A percentile compares a stretch with the other conserved stretches of the same genome.
Conservation (phyloP, 1,284 basidiomycete genomes). For the Anthracocystis panici-leucophaei region DNA sequence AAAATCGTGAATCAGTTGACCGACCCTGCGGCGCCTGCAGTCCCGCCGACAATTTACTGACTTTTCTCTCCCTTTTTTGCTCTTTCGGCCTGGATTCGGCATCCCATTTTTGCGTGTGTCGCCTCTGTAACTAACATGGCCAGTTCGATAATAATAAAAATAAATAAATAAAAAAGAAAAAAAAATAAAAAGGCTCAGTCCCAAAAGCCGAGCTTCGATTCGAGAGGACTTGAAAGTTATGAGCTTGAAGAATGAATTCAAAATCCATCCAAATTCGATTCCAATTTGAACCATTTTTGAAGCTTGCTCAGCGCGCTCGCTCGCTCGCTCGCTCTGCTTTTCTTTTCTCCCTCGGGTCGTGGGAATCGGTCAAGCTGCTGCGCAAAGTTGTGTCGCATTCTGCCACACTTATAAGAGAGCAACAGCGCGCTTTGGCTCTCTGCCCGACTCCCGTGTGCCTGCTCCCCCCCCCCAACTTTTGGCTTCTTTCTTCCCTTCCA, state of each 20-base stretch:
- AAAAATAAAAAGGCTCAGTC: conserved; percentile 2
- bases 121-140: not conserved
- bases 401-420: not conserved
- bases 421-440: not conserved
- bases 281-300: too few relatives aligned
- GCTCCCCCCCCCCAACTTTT: not conserved
- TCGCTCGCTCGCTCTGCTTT: too few relatives aligned
- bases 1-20: too few relatives aligned
- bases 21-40: too few relatives aligned
- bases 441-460: conserved; percentile 6
- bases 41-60: too few relatives aligned
- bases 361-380: conserved; percentile 28
- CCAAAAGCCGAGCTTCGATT: not conserved
- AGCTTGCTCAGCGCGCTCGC: too few relatives aligned
- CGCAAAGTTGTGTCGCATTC: conserved; percentile 6
- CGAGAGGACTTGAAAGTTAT: too few relatives aligned
- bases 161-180: not conserved
- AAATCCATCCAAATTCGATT: too few relatives aligned
- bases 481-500: not conserved
- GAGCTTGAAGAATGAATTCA: too few relatives aligned
- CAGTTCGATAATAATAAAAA: not conserved
- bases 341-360: conserved; percentile 32
- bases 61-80: too few relatives aligned
- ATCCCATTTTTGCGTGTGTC: not conserved
- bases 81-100: not conserved